These are phyloP conservation scores for Paralagenidium karlingii DNA, from an alignment of 352 stramenopile genomes.

Conservation along the genomic window DNA sequence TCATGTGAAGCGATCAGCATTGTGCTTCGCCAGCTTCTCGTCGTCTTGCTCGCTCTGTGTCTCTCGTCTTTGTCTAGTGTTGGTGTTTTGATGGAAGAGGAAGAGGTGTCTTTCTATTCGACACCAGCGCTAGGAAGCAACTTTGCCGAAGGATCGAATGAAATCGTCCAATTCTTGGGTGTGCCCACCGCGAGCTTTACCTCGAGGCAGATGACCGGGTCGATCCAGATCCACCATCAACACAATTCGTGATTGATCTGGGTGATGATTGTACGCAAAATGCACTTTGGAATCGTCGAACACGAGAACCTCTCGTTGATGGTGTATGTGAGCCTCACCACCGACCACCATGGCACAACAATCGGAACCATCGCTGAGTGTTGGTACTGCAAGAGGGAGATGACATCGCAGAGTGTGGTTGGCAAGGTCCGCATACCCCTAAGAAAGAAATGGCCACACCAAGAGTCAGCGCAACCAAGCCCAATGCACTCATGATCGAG, in stretches of 20 bases:
- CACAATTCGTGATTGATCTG: constrained; percentile 47
- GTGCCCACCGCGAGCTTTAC: constrained; percentile 66
- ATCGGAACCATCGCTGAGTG: constrained; percentile 24
- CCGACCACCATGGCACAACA: constrained; percentile 74
- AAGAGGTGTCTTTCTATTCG: not conserved
- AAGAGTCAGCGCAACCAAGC: constrained; percentile 2
- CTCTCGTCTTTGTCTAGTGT: not conserved
- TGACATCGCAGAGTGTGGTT: constrained; percentile 84
- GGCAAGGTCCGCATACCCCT: constrained; percentile 83
- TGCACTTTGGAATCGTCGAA: constrained; percentile 90
- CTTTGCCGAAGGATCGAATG: constrained; percentile 65
- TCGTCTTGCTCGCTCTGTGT: too few species aligned
- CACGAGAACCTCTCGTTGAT: constrained; percentile 70
- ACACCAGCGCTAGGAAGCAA: constrained; percentile 14
- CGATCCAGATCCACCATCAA: constrained; percentile 85
- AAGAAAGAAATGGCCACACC: constrained; percentile 6
- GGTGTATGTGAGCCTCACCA: constrained; percentile 51
- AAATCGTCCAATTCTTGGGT: constrained; percentile 85
- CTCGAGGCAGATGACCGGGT: constrained; percentile 61
- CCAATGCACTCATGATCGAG: not conserved
- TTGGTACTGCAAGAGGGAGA: constrained; percentile 53
- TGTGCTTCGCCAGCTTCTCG: not conserved
- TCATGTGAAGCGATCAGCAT: not conserved
- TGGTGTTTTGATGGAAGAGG: not conserved
- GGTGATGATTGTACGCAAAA: constrained; percentile 74